Percentiles rank a stretch among this genome's conserved stretches.
phyloP scores from a whole-genome alignment of 495 filamentous ascomycete genomes.

The Annulohypoxylon nitens region DNA sequence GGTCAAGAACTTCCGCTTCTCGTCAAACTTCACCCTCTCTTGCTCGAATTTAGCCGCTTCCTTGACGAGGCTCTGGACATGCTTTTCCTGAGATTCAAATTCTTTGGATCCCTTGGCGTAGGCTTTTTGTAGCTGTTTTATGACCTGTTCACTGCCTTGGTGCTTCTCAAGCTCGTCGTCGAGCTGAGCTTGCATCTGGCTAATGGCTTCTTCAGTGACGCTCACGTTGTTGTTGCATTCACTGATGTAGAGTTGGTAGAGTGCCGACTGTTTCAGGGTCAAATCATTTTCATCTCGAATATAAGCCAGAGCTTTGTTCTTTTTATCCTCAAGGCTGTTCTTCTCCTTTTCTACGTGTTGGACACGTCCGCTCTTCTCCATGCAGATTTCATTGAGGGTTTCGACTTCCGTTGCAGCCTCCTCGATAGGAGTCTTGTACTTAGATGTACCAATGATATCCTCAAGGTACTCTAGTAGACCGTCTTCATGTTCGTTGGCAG shows the following conservation, averaged over 20 bases:
- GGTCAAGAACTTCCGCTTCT: slow-evolving; percentile 92
- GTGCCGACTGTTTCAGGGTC: slow-evolving; percentile 83
- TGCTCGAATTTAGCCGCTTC: slow-evolving; percentile 95
- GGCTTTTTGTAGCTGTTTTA: slow-evolving; percentile 87
- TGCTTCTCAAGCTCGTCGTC: slow-evolving; percentile 93
- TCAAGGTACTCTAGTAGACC: slow-evolving; percentile 96
- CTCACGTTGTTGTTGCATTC: slow-evolving; percentile 89
- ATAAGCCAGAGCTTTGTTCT: slow-evolving; percentile 90
- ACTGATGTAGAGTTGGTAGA: slow-evolving; percentile 91
- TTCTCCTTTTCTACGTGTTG: slow-evolving; percentile 99
- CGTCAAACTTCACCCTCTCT: slow-evolving; percentile 95
- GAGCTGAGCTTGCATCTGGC: slow-evolving; percentile 87
- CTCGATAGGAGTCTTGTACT: slow-evolving; percentile 97
- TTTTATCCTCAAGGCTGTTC: slow-evolving; percentile 91
- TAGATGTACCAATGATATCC: slow-evolving; percentile 98
- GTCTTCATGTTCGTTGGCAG: slow-evolving; percentile 92
- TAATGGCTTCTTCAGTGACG: slow-evolving; percentile 90
- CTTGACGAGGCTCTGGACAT: slow-evolving; percentile 81
- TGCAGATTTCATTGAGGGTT: slow-evolving; percentile 90
- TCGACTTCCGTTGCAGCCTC: slow-evolving; percentile 91
- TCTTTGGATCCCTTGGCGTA: slow-evolving; percentile 86
- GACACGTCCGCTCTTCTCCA: slow-evolving; percentile 92
- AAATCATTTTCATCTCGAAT: slow-evolving; percentile 95
- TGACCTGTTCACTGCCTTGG: slow-evolving; percentile 88
- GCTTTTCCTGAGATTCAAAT: slow-evolving; percentile 84